Conservation (phyloP, 148 eudicot species). For the Fagopyrum tataricum region DNA sequence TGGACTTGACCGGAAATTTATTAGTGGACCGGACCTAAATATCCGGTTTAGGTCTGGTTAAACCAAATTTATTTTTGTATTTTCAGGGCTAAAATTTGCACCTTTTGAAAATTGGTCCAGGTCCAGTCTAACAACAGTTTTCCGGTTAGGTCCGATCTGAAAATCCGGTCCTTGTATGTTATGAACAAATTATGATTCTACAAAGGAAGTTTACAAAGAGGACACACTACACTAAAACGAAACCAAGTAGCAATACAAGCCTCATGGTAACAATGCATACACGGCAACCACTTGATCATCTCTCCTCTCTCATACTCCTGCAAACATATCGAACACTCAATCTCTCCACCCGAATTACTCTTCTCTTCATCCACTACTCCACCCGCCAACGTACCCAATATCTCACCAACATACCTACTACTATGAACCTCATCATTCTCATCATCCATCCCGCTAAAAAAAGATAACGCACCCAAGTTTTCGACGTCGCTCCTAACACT, state of each 20-base stretch:
- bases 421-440: background rate
- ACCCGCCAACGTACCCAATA: background rate
- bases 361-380: background rate
- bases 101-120: too few relatives aligned
- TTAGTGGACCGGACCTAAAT: too few relatives aligned
- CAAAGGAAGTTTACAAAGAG: slow-evolving; percentile 5
- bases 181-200: too few relatives aligned
- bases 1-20: too few relatives aligned
- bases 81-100: too few relatives aligned
- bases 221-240: background rate
- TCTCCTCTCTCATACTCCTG: background rate
- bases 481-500: background rate
- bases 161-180: too few relatives aligned
- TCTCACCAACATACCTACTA: background rate
- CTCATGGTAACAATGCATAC: slow-evolving; percentile 1
- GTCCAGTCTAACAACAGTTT: too few relatives aligned
- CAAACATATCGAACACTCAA: background rate
- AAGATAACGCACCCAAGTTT: background rate
- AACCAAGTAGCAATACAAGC: background rate
- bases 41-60: too few relatives aligned
- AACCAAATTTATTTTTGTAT: too few relatives aligned
- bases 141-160: too few relatives aligned
- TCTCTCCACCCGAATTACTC: background rate
- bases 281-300: background rate
- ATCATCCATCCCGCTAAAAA: background rate